These are phyloP conservation scores for Chrysopogon serrulatus DNA, from an alignment of 176 grass and related monocot species.

Conservation along the genomic window DNA sequence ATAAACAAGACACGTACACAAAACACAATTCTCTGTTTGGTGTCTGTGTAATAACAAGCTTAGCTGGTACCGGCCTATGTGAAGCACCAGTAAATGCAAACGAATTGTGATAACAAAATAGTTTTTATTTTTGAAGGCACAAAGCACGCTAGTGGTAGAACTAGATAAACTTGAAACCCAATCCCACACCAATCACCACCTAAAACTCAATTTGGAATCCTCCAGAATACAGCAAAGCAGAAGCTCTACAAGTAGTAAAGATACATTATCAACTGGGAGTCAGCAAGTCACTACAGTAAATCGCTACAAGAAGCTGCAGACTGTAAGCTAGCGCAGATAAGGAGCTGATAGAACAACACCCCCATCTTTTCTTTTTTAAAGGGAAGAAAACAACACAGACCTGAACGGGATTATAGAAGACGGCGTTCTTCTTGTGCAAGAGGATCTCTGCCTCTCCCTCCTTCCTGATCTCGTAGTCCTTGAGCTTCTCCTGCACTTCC, in stretches of 20 bases:
- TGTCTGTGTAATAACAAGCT: not conserved
- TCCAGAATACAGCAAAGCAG: constrained; percentile 1
- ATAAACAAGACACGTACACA: not conserved
- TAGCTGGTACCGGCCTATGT: not conserved
- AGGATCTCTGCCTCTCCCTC: constrained; percentile 96
- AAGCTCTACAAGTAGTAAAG: not conserved
- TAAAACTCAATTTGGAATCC: not conserved
- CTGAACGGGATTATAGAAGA: constrained; percentile 94
- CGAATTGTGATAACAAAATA: not conserved
- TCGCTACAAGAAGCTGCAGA: not conserved
- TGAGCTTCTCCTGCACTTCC: constrained; percentile 50
- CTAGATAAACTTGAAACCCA: not conserved
- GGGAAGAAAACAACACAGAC: constrained; percentile 3
- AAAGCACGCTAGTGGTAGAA: not conserved
- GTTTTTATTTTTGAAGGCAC: not conserved
- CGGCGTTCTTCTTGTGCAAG: constrained; percentile 60
- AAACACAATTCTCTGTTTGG: not conserved
- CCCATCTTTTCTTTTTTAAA: not conserved
- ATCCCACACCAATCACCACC: not conserved
- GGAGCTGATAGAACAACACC: not conserved
- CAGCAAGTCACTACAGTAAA: not conserved
- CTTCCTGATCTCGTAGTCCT: constrained; percentile 63
- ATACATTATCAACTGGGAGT: not conserved
- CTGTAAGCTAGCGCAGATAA: not conserved
- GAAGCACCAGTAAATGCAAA: not conserved